phyloP scores from a whole-genome alignment of 2,329 filamentous ascomycete species.

The Xylaria sp. region DNA sequence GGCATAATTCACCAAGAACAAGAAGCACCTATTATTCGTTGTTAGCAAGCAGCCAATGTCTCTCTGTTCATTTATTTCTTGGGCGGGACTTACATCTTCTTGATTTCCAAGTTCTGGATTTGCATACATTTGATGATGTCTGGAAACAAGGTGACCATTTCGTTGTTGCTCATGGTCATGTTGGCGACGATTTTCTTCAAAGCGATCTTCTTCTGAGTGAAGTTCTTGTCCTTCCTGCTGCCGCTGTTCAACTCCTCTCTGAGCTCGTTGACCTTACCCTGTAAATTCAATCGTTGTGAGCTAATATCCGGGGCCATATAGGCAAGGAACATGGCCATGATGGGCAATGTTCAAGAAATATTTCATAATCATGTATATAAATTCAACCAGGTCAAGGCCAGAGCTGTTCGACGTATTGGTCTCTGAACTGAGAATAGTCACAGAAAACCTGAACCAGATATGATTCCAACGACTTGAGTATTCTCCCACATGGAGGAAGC shows the following conservation, averaged over 20 bases:
- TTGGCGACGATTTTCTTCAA: slow-evolving; percentile 99
- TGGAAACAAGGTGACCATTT: slow-evolving; percentile 96
- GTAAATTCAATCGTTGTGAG: slow-evolving; percentile 53
- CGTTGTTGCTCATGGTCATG: slow-evolving; percentile 99
- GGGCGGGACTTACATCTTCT: slow-evolving; percentile 76
- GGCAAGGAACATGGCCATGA: slow-evolving; percentile 48
- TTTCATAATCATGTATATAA: slow-evolving; percentile 21
- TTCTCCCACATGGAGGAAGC: background rate
- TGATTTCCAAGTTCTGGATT: slow-evolving; percentile 91
- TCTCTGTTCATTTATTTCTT: background rate
- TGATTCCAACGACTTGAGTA: slow-evolving; percentile 3
- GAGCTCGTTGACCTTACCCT: slow-evolving; percentile 98
- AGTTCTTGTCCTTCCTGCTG: slow-evolving; percentile 97
- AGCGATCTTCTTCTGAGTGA: slow-evolving; percentile 90
- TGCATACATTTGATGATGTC: slow-evolving; percentile 96
- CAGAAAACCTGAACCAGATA: background rate
- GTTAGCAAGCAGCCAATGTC: slow-evolving; percentile 13
- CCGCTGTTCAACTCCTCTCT: slow-evolving; percentile 89
- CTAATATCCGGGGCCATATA: slow-evolving; percentile 44
- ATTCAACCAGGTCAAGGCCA: slow-evolving; percentile 10
- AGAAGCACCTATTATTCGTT: slow-evolving; percentile 68
- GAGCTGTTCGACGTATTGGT: slow-evolving; percentile 5
- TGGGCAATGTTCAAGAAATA: slow-evolving; percentile 12
- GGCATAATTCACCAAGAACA: slow-evolving; percentile 96
- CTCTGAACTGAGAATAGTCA: background rate